A percentile compares a stretch with the other conserved stretches of the same genome.
phyloP scores from a whole-genome alignment of 306 rosid genomes.

The Lupinus albus region DNA sequence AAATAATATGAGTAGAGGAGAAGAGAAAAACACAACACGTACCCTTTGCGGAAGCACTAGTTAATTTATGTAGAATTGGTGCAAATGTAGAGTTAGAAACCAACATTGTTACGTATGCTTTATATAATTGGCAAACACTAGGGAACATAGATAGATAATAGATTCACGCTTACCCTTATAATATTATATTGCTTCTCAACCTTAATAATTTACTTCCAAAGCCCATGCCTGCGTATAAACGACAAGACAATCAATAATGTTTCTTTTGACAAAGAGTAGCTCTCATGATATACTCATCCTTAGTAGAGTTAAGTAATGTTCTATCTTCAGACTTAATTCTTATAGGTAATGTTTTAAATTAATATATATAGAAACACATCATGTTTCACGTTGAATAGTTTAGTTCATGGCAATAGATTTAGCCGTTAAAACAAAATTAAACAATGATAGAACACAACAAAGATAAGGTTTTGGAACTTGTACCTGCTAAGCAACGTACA shows the following conservation, averaged over 20 bases:
- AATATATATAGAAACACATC: conserved; percentile 7
- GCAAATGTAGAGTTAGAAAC: conserved; percentile 66
- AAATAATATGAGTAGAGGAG: conserved; percentile 42
- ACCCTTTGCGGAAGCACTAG: conserved; percentile 19
- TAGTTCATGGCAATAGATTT: neutral
- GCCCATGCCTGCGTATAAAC: conserved; percentile 55
- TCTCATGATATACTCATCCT: too few species aligned
- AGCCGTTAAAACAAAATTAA: neutral
- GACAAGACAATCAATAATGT: conserved; percentile 48
- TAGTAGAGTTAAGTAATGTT: too few species aligned
- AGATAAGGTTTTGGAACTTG: neutral
- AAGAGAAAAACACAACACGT: neutral
- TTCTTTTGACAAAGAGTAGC: too few species aligned
- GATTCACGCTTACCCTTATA: conserved; percentile 38
- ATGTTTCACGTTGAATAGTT: conserved; percentile 21
- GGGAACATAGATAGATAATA: conserved; percentile 68
- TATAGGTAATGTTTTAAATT: too few species aligned
- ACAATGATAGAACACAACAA: neutral
- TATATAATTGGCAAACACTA: conserved; percentile 43
- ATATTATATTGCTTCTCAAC: conserved; percentile 36
- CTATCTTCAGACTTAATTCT: too few species aligned
- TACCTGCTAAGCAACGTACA: neutral
- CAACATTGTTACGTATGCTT: conserved; percentile 69
- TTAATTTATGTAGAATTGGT: conserved; percentile 24
- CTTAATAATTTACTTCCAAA: conserved; percentile 41